Base-by-base conservation (phyloP, 176 grass and related monocot species). In the Rhynchospora breviuscula region DNA sequence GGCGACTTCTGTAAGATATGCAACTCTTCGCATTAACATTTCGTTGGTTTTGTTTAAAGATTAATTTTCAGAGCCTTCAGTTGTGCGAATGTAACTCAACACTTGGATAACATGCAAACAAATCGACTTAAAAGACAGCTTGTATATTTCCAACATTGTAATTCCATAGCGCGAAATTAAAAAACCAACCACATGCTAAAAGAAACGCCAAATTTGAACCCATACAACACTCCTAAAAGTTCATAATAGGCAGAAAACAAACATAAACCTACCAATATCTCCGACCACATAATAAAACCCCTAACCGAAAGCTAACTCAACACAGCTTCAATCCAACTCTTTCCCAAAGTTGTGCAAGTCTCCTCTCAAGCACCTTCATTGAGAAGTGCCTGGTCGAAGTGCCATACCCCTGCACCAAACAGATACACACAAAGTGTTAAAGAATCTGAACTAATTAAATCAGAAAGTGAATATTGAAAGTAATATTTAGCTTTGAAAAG, bases 371-470 rank as follows among this genome's bases (percentile, higher is more conserved):
- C 88, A 45, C 54, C 91, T 14, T 79, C 88, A 56, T 97, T 87
- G 7, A 94, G 95, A 83, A 94, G 92, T 89, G 67, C 88, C 79
- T 86, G 85, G 84, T 97, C 89, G 11, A 94, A 98, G 56, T 98
- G 95, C 95, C 95, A 97, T 63, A 97, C 92, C 9, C 95, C 92
- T 97, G 84, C 52, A 63, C 17, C 80, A 66, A n/a, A 1, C 26
- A 88, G 57, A 88, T 43, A 58, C 12, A 45, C 11, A 82, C n/a
- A 85, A 12, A 69, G 43, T 8, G 22, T 63, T 70, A 59, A 21
- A 59, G 4, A 62, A 9, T 48, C 6, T 21, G 31, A 18, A 79
- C 59, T 54, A 58, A 45, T 23, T 26, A 43, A 21, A 68, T 71
- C 12, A 44, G 35, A 23, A 43, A 72, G 45, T 10, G 0, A 69